phyloP scores from a whole-genome alignment of 805 yeast genomes.

The Ogataea naganishii region DNA sequence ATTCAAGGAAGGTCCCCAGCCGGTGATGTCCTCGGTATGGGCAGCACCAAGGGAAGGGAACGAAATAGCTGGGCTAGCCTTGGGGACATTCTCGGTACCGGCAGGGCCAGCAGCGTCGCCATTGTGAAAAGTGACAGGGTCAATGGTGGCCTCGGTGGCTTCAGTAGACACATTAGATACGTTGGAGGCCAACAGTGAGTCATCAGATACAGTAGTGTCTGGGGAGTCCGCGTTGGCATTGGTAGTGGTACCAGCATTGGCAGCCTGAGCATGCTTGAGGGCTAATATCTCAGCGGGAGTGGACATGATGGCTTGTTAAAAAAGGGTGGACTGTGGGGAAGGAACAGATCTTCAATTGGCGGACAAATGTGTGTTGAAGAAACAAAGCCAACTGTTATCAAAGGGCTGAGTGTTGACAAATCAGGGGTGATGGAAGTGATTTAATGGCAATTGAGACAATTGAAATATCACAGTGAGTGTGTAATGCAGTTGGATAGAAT shows the following conservation, averaged over 20 bases:
- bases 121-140: too few species aligned
- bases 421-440: too few species aligned
- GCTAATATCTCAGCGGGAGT: constrained; percentile 33
- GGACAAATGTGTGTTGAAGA: too few species aligned
- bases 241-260: constrained; percentile 9
- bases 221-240: constrained; percentile 8
- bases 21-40: constrained; percentile 22
- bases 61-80: constrained; percentile 2
- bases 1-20: constrained; percentile 45
- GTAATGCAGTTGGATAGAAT: too few species aligned
- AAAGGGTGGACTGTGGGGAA: too few species aligned
- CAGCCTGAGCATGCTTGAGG: constrained; percentile 22
- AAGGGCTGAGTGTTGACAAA: too few species aligned
- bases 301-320: too few species aligned
- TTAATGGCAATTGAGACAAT: too few species aligned
- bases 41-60: constrained; percentile 61
- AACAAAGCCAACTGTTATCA: too few species aligned
- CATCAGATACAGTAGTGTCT: constrained; percentile 11
- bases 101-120: constrained; percentile 3
- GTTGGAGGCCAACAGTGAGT: too few species aligned
- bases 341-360: not conserved
- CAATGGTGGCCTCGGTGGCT: too few species aligned
- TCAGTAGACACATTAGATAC: constrained; percentile 11
- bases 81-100: not conserved
- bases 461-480: too few species aligned